These are phyloP conservation scores for Takakia lepidozioides DNA, from an alignment of 225 moss, liverwort and hornwort species.

Conservation along the genomic window DNA sequence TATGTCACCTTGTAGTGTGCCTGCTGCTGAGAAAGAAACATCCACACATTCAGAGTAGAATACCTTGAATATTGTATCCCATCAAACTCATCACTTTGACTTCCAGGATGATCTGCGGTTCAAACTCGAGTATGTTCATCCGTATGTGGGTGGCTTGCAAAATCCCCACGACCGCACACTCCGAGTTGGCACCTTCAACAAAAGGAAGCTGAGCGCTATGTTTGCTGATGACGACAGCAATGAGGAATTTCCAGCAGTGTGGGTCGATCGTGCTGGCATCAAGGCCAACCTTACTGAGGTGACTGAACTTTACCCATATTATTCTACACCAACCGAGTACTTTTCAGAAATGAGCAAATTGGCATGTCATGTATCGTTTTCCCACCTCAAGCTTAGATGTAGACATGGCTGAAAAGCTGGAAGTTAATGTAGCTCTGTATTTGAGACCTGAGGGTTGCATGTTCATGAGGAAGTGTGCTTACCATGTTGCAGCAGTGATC, in stretches of 20 bases:
- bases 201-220: conserved; percentile 52
- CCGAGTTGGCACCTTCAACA: conserved; percentile 44
- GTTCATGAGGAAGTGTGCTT: no score
- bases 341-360: no score
- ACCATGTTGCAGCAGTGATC: no score
- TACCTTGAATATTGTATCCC: background rate
- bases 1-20: background rate
- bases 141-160: conserved; percentile 10
- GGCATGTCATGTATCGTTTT: no score
- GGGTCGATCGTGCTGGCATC: conserved; percentile 65
- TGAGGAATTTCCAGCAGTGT: conserved; percentile 45
- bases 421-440: no score
- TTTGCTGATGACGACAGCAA: conserved; percentile 23
- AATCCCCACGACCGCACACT: conserved; percentile 21
- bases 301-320: background rate
- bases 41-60: background rate
- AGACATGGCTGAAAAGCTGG: no score
- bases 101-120: conserved; percentile 49
- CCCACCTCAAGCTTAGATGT: no score
- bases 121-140: conserved; percentile 50
- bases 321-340: no score
- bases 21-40: no score
- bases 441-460: no score
- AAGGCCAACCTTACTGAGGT: conserved; percentile 50
- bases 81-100: conserved; percentile 2